Evolutionary conservation across 2,329 filamentous ascomycete genomes (phyloP).

Genomic region (Penicillium verrucosum): DNA sequence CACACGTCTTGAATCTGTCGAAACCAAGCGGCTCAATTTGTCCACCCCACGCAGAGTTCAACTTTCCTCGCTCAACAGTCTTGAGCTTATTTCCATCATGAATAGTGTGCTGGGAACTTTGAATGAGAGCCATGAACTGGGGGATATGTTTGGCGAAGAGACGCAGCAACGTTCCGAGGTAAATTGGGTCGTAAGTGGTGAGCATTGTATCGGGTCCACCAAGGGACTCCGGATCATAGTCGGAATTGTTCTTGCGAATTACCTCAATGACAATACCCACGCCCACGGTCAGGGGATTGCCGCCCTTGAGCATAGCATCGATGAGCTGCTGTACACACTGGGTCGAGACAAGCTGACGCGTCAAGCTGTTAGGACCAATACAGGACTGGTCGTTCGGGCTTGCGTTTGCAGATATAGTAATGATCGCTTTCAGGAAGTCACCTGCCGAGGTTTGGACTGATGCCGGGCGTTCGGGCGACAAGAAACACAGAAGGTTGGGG

Average conservation of each 20-base stretch:
- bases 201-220: conserved; percentile 75
- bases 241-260: conserved; percentile 98
- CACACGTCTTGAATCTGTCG: conserved; percentile 97
- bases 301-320: conserved; percentile 84
- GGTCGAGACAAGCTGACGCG: conserved; percentile 86
- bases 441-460: conserved; percentile 94
- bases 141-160: conserved; percentile 88
- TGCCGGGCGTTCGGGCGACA: conserved; percentile 78
- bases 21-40: conserved; percentile 94
- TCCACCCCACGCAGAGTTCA: conserved; percentile 84
- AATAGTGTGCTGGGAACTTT: conserved; percentile 63
- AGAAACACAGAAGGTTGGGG: conserved; percentile 78
- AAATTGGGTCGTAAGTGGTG: conserved; percentile 88
- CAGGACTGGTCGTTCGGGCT: conserved; percentile 98
- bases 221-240: conserved; percentile 92
- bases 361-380: conserved; percentile 95
- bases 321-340: conserved; percentile 82
- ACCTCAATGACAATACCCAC: conserved; percentile 98
- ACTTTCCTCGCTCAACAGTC: conserved; percentile 66
- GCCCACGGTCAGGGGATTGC: conserved; percentile 90
- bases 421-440: conserved; percentile 97
- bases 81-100: conserved; percentile 55
- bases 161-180: conserved; percentile 82
- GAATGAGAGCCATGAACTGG: conserved; percentile 87
- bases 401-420: conserved; percentile 96